Conservation (phyloP, 305 asterid genomes). For the Fraxinus platypoda region DNA sequence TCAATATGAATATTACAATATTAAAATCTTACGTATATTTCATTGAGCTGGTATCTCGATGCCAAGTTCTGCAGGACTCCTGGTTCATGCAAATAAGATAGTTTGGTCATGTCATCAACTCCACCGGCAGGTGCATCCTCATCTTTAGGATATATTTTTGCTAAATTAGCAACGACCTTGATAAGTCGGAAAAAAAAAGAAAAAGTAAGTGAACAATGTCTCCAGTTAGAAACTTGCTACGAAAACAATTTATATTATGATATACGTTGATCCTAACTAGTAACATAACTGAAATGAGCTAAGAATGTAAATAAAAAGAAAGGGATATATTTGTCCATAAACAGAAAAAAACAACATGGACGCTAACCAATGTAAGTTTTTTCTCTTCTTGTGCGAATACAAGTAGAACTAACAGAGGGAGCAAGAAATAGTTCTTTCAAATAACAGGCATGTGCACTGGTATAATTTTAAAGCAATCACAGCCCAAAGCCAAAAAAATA, state of each 20-base stretch:
- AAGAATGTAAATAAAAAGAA: background rate
- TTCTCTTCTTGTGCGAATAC: slow-evolving; percentile 1
- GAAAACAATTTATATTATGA: slow-evolving; percentile 2
- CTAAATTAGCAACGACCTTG: slow-evolving; percentile 44
- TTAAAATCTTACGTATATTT: slow-evolving; percentile 57
- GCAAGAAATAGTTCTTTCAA: background rate
- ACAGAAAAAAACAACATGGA: background rate
- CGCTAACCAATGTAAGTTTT: background rate
- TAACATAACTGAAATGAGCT: background rate
- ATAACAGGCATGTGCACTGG: background rate
- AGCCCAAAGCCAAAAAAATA: background rate
- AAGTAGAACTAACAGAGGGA: slow-evolving; percentile 1
- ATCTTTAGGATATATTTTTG: slow-evolving; percentile 65
- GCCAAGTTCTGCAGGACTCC: slow-evolving; percentile 74
- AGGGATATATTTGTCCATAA: background rate
- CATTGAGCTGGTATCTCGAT: slow-evolving; percentile 67
- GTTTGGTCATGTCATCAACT: slow-evolving; percentile 78
- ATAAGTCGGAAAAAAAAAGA: slow-evolving; percentile 22
- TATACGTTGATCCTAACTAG: background rate
- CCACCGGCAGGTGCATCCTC: slow-evolving; percentile 71
- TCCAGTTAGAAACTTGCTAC: slow-evolving; percentile 3
- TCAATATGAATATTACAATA: slow-evolving; percentile 15
- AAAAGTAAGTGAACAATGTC: slow-evolving; percentile 15
- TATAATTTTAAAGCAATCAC: background rate
- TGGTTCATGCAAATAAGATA: slow-evolving; percentile 78